phyloP scores from a whole-genome alignment of 768 basidiomycete species.

The Tricholoma sp. region DNA sequence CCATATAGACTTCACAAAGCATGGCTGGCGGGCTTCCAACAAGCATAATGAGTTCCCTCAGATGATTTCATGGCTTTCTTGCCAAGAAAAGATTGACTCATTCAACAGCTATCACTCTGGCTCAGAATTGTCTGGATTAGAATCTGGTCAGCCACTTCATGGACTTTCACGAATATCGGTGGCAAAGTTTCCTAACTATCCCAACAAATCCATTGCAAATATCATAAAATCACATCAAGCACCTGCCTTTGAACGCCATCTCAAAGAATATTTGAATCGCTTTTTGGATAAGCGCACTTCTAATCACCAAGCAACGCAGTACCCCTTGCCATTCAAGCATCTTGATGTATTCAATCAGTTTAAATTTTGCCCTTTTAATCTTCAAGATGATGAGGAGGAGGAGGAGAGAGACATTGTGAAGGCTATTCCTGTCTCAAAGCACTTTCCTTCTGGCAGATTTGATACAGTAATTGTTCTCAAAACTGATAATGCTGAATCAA shows the following conservation, averaged over 20 bases:
- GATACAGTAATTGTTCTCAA: constrained; percentile 18
- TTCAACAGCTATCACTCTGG: constrained; percentile 12
- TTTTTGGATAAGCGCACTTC: constrained; percentile 9
- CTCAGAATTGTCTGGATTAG: background rate
- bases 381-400: background rate
- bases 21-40: constrained; percentile 25
- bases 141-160: background rate
- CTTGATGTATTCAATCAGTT: background rate
- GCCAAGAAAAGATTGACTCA: constrained; percentile 28
- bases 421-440: constrained; percentile 4
- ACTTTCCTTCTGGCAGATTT: constrained; percentile 16
- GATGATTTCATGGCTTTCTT: constrained; percentile 33
- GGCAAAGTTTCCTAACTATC: constrained; percentile 4
- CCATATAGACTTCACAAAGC: constrained; percentile 39
- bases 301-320: background rate
- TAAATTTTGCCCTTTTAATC: background rate
- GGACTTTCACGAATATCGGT: background rate
- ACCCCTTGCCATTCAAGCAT: background rate
- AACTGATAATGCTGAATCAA: background rate
- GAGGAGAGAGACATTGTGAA: constrained; percentile 9
- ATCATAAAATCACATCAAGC: constrained; percentile 13
- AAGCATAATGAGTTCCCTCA: constrained; percentile 24
- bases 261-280: constrained; percentile 21
- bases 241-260: constrained; percentile 19
- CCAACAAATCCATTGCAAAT: constrained; percentile 11